Evolutionary conservation across 345 rosid genomes (phyloP), one percentile per base, ranked within the genome.

Genomic region (Kernera saxatilis): DNA sequence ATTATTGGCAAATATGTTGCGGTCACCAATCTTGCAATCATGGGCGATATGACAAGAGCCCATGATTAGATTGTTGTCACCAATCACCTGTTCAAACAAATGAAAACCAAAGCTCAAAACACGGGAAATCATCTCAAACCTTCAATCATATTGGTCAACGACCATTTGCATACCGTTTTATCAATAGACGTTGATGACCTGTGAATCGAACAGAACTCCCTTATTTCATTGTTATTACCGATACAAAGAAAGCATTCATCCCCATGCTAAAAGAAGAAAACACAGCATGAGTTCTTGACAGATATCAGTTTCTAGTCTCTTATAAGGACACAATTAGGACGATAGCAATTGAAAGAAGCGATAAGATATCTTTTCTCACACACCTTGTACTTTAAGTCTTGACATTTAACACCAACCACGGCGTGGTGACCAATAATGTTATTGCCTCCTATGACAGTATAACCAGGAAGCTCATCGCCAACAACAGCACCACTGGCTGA

Each of bases 41-140:
- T 91, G 99, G 29, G 97, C 99, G 71, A 94, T 81, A 76, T 91
- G 99, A 74, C 99, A 88, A 37, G 99, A 88, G 3, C 97, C 99
- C 99, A 94, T 94, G 72, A 94, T 80, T 61, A 94, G 90, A 79
- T 94, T 94, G 80, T 83, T 85, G 72, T 86, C 75, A 50, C 97
- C 97, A 71, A 94, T 84, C 15, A 89, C 94, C 99, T 94, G 73
- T 70, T 72, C 45, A n/a, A 60, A 14, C 36, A 60, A 50, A 56
- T 54, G 25, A 50, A n/a, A 27, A 6, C 5, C 43, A 40, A 27
- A 25, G 17, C 58, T 64, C 14, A 77, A 39, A 69, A 67, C 30
- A 25, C 29, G 11, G 15, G 18, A 37, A 21, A 53, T 5, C 12
- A 10, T 36, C 41, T 12, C 18, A 2, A 15, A 54, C 19, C 23